phyloP scores from a whole-genome alignment of 2,329 filamentous ascomycete genomes.

The Camillea tinctor region DNA sequence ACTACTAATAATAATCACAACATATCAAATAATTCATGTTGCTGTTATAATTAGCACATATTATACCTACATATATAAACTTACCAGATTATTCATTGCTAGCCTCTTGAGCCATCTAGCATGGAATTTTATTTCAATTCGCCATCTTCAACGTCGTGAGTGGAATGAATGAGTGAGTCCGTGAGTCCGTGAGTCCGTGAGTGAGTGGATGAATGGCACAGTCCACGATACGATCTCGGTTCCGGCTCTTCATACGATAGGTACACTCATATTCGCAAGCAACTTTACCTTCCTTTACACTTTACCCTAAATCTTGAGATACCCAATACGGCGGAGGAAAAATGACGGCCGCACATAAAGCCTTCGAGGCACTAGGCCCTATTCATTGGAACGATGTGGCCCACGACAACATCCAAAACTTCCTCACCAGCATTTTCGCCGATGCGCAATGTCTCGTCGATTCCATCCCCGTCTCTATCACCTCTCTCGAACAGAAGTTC shows the following conservation, averaged over 20 bases:
- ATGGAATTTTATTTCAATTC: too few relatives aligned
- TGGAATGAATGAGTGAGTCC: too few relatives aligned
- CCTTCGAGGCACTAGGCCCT: slow-evolving; percentile 53
- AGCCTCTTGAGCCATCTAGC: too few relatives aligned
- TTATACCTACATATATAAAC: too few relatives aligned
- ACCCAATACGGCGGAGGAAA: slow-evolving; percentile 12
- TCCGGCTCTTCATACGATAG: not conserved
- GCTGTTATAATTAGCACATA: too few relatives aligned
- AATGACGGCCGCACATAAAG: slow-evolving; percentile 40
- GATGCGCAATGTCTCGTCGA: slow-evolving; percentile 71
- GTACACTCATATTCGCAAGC: not conserved
- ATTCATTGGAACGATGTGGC: slow-evolving; percentile 44
- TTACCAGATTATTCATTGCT: too few relatives aligned
- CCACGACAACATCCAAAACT: slow-evolving; percentile 49
- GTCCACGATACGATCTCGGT: not conserved
- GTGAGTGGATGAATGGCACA: not conserved
- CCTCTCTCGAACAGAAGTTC: slow-evolving; percentile 42
- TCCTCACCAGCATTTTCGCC: slow-evolving; percentile 59
- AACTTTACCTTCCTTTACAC: slow-evolving; percentile 4
- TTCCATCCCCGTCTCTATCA: slow-evolving; percentile 62
- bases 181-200: too few relatives aligned
- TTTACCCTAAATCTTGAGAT: not conserved
- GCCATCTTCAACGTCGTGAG: too few relatives aligned
- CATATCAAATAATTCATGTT: too few relatives aligned
- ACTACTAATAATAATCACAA: not conserved